Evolutionary conservation across 257 asterid species (phyloP), one percentile per base, ranked within the genome.

Genomic region (Coffea canephora): DNA sequence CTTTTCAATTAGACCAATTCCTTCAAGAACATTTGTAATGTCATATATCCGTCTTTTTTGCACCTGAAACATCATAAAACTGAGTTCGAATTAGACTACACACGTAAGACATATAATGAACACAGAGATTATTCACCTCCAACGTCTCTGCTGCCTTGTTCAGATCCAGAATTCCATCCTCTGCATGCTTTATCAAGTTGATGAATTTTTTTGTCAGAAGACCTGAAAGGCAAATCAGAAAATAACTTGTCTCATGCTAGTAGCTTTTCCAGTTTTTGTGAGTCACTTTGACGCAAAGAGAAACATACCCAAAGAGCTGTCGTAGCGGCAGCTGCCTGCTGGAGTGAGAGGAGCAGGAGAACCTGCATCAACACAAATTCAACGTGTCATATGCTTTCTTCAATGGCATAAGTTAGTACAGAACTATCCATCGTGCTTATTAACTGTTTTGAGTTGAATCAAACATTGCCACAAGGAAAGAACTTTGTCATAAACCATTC

Each of bases 21-120:
- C 98, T 84, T 94, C 98, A 78, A 94, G 98, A 80, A 94, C 98
- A 87, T 93, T 94, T 52, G 98, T 94, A 78, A 94, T 94, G 85
- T 93, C 97, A 84, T 94, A 94, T 82, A 94, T 94, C 78, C 97
- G 89, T 84, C 92, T 83, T 82, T 89, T 89, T 74, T 89, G 92
- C 83, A 89, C 92, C 92, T 89, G 88, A 74, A 76, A 0, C 74
- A 85, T 57, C 75, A 77, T 6, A 39, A 68, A 71, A 65, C 49
- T 49, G 4, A 36, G 78, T 69, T 71, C 75, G 21, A 68, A 74
- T 69, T 76, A 69, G 55, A 50, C 50, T 34, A 73, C 55, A 31
- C 31, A 27, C 10, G 61, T 34, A 14, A 13, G 67, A 52, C 19
- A 62, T 19, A 45, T 25, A 73, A 48, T 54, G 15, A 57, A 69